Percentiles rank a stretch among this genome's conserved stretches.
Conservation (phyloP, 192 early-diverging fungal species). For the Spizellomyces punctatus region DNA sequence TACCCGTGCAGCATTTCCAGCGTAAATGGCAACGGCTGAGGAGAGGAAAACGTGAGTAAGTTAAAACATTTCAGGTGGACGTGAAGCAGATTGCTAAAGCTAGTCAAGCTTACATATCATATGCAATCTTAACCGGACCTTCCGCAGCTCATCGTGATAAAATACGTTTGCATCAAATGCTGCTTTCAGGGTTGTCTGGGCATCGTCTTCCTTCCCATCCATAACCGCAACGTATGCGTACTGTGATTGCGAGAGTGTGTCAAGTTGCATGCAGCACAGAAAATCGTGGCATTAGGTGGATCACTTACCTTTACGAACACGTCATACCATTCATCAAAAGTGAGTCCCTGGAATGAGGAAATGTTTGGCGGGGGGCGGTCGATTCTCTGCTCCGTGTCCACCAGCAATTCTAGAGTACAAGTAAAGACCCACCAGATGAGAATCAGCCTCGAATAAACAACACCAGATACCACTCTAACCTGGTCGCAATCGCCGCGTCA, state of each 20-base stretch:
- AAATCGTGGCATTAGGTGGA: background rate
- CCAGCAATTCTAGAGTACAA: no score
- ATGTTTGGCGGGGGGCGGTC: slow-evolving; percentile 9
- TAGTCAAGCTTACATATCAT: slow-evolving; percentile 60
- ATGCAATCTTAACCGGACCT: slow-evolving; percentile 48
- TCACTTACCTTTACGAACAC: slow-evolving; percentile 62
- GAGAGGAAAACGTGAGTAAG: no score
- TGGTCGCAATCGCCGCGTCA: background rate
- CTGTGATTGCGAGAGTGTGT: slow-evolving; percentile 28
- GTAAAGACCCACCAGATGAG: background rate
- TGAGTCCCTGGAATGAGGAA: slow-evolving; percentile 39
- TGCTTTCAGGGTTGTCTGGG: slow-evolving; percentile 55
- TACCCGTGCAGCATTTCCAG: slow-evolving; percentile 39
- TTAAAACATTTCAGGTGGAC: no score
- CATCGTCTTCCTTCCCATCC: slow-evolving; percentile 56
- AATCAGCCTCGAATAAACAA: background rate
- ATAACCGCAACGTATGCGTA: slow-evolving; percentile 55
- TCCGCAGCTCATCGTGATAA: slow-evolving; percentile 50
- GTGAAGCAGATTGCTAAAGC: background rate
- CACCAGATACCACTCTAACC: background rate
- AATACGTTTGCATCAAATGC: slow-evolving; percentile 64
- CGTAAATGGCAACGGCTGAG: slow-evolving; percentile 39
- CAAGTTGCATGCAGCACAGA: background rate
- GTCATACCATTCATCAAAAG: slow-evolving; percentile 65
- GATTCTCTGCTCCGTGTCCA: slow-evolving; percentile 2